Conservation (phyloP, 352 stramenopile genomes). For the Globisporangium uncinulatum region DNA sequence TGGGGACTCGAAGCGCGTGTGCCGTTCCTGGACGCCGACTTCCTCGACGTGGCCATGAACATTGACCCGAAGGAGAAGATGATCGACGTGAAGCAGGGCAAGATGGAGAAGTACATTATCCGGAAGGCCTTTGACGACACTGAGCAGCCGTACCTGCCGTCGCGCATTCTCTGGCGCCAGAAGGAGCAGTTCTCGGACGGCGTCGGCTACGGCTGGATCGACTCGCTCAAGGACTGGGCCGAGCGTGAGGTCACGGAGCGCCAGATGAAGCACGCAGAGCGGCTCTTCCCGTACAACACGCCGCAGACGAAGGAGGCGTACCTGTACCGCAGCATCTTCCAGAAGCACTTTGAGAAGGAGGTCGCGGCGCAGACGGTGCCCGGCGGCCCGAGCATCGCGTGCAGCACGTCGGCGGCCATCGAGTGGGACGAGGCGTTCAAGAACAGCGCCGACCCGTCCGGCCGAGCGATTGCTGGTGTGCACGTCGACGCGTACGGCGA, state of each 20-base stretch:
- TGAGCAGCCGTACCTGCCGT: constrained; percentile 96
- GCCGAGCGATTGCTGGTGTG: constrained; percentile 92
- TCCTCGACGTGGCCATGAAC: constrained; percentile 98
- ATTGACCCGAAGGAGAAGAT: constrained; percentile 97
- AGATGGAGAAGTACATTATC: constrained; percentile 99
- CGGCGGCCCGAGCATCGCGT: constrained; percentile 97
- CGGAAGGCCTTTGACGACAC: constrained; percentile 97
- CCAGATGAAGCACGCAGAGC: constrained; percentile 92
- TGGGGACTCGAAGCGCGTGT: constrained; percentile 98
- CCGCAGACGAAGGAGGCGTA: constrained; percentile 98
- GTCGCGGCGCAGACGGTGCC: constrained; percentile 96
- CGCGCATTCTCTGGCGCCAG: constrained; percentile 98
- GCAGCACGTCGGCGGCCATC: constrained; percentile 96
- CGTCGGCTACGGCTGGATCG: constrained; percentile 99
- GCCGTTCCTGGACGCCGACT: constrained; percentile 98
- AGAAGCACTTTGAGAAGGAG: constrained; percentile 96
- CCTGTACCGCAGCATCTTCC: constrained; percentile 96
- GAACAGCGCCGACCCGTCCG: constrained; percentile 92
- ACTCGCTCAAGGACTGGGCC: constrained; percentile 94
- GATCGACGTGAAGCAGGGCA: constrained; percentile 87
- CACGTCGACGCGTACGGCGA: constrained; percentile 92
- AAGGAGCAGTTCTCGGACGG: constrained; percentile 99
- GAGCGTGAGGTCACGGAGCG: constrained; percentile 94
- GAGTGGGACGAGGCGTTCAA: constrained; percentile 96
- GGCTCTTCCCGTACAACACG: constrained; percentile 98